These are phyloP conservation scores for Monilinia aucupariae DNA, from an alignment of 2,329 filamentous ascomycete genomes.

Conservation along the genomic window DNA sequence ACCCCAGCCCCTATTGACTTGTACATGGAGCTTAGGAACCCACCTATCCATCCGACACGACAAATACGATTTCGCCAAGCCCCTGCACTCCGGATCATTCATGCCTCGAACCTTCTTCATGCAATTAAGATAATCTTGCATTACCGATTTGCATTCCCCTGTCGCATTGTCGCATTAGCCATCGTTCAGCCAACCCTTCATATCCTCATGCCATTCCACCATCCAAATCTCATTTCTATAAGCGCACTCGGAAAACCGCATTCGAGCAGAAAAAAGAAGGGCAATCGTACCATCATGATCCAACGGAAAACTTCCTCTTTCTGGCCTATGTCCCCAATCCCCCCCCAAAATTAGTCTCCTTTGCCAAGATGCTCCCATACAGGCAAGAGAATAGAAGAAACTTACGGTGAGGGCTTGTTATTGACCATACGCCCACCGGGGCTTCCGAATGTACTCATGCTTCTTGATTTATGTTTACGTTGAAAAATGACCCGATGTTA, in stretches of 20 bases:
- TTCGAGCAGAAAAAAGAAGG: not conserved
- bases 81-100: slow-evolving; percentile 80
- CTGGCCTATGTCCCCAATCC: slow-evolving; percentile 54
- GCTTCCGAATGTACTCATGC: slow-evolving; percentile 62
- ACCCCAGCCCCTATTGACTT: not conserved
- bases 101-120: slow-evolving; percentile 77
- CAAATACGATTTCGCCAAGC: slow-evolving; percentile 82
- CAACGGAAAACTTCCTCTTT: slow-evolving; percentile 91
- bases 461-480: slow-evolving; percentile 13
- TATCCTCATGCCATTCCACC: not conserved
- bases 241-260: not conserved
- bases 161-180: slow-evolving; percentile 14
- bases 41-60: slow-evolving; percentile 92
- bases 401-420: slow-evolving; percentile 66
- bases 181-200: slow-evolving; percentile 1
- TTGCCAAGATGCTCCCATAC: slow-evolving; percentile 8
- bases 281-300: slow-evolving; percentile 70
- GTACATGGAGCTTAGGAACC: slow-evolving; percentile 31
- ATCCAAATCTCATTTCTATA: not conserved
- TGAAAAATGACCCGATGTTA: slow-evolving; percentile 2
- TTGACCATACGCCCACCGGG: slow-evolving; percentile 61
- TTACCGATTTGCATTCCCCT: slow-evolving; percentile 92
- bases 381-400: not conserved
- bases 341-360: not conserved
- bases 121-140: slow-evolving; percentile 78